Conservation (phyloP, 352 stramenopile genomes). For the Phytophthora melonis region DNA sequence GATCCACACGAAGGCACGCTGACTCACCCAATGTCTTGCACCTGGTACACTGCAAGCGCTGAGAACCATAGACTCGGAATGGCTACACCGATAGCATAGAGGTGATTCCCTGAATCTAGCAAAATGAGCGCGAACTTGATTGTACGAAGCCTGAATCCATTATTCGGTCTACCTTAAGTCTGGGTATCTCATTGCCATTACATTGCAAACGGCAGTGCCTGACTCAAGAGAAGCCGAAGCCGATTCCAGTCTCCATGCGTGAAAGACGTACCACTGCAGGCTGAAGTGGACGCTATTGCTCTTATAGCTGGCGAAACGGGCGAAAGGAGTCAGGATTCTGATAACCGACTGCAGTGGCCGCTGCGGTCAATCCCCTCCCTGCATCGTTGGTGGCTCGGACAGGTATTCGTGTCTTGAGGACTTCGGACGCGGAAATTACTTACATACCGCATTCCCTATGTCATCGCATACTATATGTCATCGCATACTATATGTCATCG, state of each 20-base stretch:
- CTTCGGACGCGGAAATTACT: no score
- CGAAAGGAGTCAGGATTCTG: not conserved
- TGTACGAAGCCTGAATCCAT: not conserved
- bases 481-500: no score
- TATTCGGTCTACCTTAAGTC: not conserved
- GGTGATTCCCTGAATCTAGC: not conserved
- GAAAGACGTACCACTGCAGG: not conserved
- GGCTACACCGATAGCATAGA: slow-evolving; percentile 5
- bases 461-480: no score
- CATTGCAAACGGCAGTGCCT: not conserved
- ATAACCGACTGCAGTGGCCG: slow-evolving; percentile 11
- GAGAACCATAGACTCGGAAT: slow-evolving; percentile 10
- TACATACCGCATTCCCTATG: no score
- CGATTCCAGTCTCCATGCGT: not conserved
- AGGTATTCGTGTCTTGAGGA: not conserved
- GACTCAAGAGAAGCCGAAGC: not conserved
- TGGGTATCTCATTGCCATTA: not conserved
- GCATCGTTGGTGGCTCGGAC: not conserved
- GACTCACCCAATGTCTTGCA: slow-evolving; percentile 13
- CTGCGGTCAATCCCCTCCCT: slow-evolving; percentile 9
- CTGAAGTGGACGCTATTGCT: not conserved
- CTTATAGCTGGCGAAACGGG: not conserved
- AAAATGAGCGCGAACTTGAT: not conserved
- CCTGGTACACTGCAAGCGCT: slow-evolving; percentile 20
- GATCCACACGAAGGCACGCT: slow-evolving; percentile 18